A percentile compares a stretch with the other conserved stretches of the same genome.
These are phyloP conservation scores for Clarireedia homoeocarpa DNA, from an alignment of 2,329 filamentous ascomycete species.

Conservation along the genomic window DNA sequence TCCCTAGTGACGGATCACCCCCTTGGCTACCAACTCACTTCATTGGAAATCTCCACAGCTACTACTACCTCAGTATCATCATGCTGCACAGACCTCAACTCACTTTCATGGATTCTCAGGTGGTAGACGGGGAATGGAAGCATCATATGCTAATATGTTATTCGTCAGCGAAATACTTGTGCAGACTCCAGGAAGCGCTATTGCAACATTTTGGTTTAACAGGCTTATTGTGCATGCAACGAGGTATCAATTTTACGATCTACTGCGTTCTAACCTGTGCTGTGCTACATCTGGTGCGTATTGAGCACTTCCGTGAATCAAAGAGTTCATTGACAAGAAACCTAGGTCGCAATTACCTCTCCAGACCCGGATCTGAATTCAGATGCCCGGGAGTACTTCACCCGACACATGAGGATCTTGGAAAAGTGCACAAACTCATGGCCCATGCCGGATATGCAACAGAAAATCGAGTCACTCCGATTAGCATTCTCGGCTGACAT, in stretches of 20 bases:
- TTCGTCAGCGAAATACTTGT: constrained; percentile 74
- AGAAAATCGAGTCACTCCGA: constrained; percentile 80
- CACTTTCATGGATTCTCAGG: constrained; percentile 65
- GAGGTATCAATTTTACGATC: constrained; percentile 92
- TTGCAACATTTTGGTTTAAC: constrained; percentile 67
- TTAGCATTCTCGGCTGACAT: constrained; percentile 86
- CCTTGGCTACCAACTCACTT: constrained; percentile 85
- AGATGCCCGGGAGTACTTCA: constrained; percentile 83
- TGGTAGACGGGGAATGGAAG: constrained; percentile 71
- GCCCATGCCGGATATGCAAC: constrained; percentile 85
- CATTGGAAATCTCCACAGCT: constrained; percentile 80
- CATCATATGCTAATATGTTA: constrained; percentile 83
- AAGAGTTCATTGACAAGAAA: constrained; percentile 4
- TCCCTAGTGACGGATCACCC: constrained; percentile 68
- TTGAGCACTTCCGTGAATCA: neutral
- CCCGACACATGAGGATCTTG: constrained; percentile 86
- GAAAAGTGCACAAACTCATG: constrained; percentile 77
- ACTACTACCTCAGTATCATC: constrained; percentile 79
- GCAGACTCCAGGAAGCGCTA: constrained; percentile 78
- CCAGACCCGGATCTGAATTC: constrained; percentile 81
- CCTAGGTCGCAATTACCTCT: constrained; percentile 81
- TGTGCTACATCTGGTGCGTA: constrained; percentile 81
- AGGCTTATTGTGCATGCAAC: constrained; percentile 83
- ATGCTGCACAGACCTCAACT: constrained; percentile 84
- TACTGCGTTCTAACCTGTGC: constrained; percentile 87